These are phyloP conservation scores for Diospyros lotus DNA, from an alignment of 148 eudicot genomes.

Conservation along the genomic window DNA sequence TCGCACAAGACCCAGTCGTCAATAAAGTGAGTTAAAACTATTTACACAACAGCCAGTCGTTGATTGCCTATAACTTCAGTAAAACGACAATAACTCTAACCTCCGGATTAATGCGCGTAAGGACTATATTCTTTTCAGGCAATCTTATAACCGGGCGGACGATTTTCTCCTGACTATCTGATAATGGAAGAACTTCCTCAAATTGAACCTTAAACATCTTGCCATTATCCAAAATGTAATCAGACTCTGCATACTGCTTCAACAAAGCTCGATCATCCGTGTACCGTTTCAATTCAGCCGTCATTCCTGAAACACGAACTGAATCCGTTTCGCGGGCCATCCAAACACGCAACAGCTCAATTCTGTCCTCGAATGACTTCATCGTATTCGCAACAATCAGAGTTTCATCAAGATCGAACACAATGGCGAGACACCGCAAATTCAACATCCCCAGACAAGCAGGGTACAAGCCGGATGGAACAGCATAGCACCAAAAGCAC, in stretches of 20 bases:
- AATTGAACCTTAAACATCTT: conserved; percentile 53
- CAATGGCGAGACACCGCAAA: conserved; percentile 69
- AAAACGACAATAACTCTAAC: conserved; percentile 30
- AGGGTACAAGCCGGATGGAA: conserved; percentile 48
- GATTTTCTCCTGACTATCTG: conserved; percentile 47
- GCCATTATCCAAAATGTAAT: conserved; percentile 58
- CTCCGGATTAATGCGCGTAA: conserved; percentile 97
- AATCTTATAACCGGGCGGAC: conserved; percentile 77
- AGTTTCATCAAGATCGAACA: conserved; percentile 81
- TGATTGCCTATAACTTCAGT: background rate
- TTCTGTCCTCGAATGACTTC: conserved; percentile 89
- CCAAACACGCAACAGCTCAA: conserved; percentile 59
- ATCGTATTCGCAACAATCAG: conserved; percentile 91
- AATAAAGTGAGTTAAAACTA: background rate
- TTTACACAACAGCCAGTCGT: conserved; percentile 3
- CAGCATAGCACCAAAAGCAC: conserved; percentile 83
- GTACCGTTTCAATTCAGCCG: conserved; percentile 71
- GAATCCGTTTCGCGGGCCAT: conserved; percentile 67
- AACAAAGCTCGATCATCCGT: conserved; percentile 69
- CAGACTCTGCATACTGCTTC: conserved; percentile 69
- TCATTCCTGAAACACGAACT: conserved; percentile 59
- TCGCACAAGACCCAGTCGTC: background rate
- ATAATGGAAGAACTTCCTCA: conserved; percentile 57
- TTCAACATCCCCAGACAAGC: conserved; percentile 80
- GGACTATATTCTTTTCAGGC: conserved; percentile 67